A percentile compares a stretch with the other conserved stretches of the same genome.
Evolutionary conservation across 1,139 yeast species (phyloP).

Genomic region (Saccharomyces hybrid): DNA sequence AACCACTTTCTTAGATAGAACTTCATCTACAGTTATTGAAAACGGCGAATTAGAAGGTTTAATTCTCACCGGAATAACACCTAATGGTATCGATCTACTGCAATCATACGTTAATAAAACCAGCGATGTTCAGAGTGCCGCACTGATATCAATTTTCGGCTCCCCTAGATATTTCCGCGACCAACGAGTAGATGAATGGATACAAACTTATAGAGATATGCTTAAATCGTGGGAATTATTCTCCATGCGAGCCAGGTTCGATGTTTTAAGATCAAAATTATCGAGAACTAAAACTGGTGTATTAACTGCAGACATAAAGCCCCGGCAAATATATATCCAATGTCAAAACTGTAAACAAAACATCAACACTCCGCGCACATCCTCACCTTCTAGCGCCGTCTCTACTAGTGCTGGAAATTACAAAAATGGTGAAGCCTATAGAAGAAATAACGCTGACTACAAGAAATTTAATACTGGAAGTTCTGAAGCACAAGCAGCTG

Average conservation of each 20-base stretch:
- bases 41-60: conserved; percentile 89
- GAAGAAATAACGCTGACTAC: background rate
- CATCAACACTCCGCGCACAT: conserved; percentile 35
- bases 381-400: background rate
- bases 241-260: conserved; percentile 71
- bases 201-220: conserved; percentile 60
- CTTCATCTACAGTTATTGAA: conserved; percentile 62
- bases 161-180: conserved; percentile 77
- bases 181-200: conserved; percentile 67
- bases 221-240: conserved; percentile 83
- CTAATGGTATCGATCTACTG: conserved; percentile 67
- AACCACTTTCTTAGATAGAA: conserved; percentile 55
- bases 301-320: conserved; percentile 43
- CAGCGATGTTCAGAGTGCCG: conserved; percentile 88
- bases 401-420: background rate
- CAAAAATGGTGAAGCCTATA: background rate
- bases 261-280: conserved; percentile 64
- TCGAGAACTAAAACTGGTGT: conserved; percentile 48
- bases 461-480: background rate
- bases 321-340: conserved; percentile 72
- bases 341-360: conserved; percentile 77
- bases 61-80: conserved; percentile 82
- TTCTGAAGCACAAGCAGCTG: background rate
- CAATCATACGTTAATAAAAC: conserved; percentile 87
- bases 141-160: conserved; percentile 70